These are phyloP conservation scores for Solanum chaucha DNA, from an alignment of 257 asterid species.

Conservation along the genomic window DNA sequence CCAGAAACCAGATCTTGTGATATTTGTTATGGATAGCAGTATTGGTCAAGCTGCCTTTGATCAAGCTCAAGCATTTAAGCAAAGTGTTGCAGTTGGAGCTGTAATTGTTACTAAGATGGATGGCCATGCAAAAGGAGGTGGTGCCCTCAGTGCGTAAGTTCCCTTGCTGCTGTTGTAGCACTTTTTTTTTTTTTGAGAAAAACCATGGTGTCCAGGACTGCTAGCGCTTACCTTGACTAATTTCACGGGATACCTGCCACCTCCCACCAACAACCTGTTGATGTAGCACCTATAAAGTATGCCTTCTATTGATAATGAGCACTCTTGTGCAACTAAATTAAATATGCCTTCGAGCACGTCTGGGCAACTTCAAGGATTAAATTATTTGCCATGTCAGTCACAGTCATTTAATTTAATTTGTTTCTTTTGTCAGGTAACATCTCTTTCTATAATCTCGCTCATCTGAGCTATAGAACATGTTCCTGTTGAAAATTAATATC, in stretches of 20 bases:
- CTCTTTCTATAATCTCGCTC: not conserved
- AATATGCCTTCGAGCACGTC: not conserved
- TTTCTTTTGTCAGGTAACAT: not conserved
- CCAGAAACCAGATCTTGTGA: conserved; percentile 95
- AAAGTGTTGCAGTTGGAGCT: conserved; percentile 98
- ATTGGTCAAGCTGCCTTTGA: conserved; percentile 99
- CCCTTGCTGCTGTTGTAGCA: not conserved
- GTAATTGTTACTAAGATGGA: conserved; percentile 97
- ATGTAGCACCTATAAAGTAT: not conserved
- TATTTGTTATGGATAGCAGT: conserved; percentile 98
- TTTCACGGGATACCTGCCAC: not conserved
- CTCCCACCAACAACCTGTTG: not conserved
- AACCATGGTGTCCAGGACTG: not conserved
- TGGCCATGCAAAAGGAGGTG: conserved; percentile 99
- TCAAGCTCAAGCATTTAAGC: conserved; percentile 98
- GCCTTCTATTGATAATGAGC: not conserved
- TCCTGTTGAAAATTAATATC: not conserved
- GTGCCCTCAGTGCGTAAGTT: conserved; percentile 99
- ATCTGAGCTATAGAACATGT: not conserved
- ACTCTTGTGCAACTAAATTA: not conserved
- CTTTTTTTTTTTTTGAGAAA: not conserved
- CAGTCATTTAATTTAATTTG: not conserved
- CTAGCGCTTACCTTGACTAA: not conserved
- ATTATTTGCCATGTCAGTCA: not conserved
- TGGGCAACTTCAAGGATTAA: not conserved